Conservation (phyloP, 2,329 filamentous ascomycete genomes). For the Colletotrichum agaves region DNA sequence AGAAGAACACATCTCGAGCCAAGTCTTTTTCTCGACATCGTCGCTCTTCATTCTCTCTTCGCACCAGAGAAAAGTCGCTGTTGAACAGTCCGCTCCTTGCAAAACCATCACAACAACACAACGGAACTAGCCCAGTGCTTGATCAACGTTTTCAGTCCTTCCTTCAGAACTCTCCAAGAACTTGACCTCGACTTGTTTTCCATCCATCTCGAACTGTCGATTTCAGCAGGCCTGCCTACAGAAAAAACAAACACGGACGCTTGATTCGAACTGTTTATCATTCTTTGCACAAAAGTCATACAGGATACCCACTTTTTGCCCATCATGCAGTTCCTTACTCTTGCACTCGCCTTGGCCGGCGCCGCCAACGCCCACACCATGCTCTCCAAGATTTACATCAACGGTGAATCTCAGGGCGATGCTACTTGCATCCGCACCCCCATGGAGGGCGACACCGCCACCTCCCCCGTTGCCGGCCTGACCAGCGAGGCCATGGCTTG, state of each 20-base stretch:
- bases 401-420: slow-evolving; percentile 73
- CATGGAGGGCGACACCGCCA: slow-evolving; percentile 60
- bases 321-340: slow-evolving; percentile 51
- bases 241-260: background rate
- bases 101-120: background rate
- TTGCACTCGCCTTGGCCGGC: slow-evolving; percentile 50
- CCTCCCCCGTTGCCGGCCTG: slow-evolving; percentile 67
- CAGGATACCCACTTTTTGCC: slow-evolving; percentile 25
- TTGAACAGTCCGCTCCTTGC: slow-evolving; percentile 38
- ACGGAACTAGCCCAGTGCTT: slow-evolving; percentile 28
- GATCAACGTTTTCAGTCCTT: slow-evolving; percentile 31
- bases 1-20: slow-evolving; percentile 3
- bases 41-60: slow-evolving; percentile 15
- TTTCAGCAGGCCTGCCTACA: slow-evolving; percentile 35
- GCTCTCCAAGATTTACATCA: slow-evolving; percentile 72
- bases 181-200: background rate
- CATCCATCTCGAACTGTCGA: background rate
- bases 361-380: slow-evolving; percentile 66
- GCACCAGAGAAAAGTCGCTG: slow-evolving; percentile 22
- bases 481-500: slow-evolving; percentile 75
- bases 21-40: slow-evolving; percentile 4
- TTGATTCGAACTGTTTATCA: background rate
- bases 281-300: slow-evolving; percentile 12
- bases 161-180: background rate
- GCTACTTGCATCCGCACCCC: slow-evolving; percentile 78